phyloP scores from a whole-genome alignment of 192 early-diverging fungal species.

The Kickxella alabastrina region DNA sequence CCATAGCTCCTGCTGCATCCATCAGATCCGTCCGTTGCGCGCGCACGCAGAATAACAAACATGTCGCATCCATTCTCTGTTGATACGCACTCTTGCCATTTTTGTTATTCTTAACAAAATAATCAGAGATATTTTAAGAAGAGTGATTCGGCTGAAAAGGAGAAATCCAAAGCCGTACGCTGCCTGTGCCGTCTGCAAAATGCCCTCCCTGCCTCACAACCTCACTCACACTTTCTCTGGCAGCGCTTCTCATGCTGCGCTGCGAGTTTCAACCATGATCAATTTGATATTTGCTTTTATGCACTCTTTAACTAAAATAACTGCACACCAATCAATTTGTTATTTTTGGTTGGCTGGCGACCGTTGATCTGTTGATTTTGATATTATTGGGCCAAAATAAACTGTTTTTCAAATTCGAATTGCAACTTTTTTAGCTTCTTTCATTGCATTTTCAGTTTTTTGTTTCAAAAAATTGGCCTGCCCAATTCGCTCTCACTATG shows the following conservation, averaged over 20 bases:
- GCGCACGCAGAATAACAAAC: conserved; percentile 8
- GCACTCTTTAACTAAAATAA: neutral
- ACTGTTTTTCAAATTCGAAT: neutral
- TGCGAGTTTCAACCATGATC: neutral
- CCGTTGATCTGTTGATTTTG: too few relatives aligned
- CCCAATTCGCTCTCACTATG: too few relatives aligned
- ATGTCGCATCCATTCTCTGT: conserved; percentile 12
- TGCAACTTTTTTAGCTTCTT: too few relatives aligned
- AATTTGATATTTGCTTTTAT: neutral
- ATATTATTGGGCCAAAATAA: neutral
- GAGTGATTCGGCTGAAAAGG: conserved; percentile 11
- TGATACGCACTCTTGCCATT: conserved; percentile 48
- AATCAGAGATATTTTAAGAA: conserved; percentile 8
- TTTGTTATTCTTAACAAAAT: conserved; percentile 19
- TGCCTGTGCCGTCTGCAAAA: neutral
- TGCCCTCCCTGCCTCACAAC: neutral
- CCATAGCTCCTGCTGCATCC: conserved; percentile 3
- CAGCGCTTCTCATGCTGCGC: too few relatives aligned
- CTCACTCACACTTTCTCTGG: neutral
- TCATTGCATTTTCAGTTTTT: too few relatives aligned
- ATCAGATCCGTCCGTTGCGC: conserved; percentile 3
- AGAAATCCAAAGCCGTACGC: neutral
- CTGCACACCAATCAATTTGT: too few relatives aligned
- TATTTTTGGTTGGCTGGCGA: too few relatives aligned
- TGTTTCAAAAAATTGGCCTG: neutral